Conservation (phyloP, 768 basidiomycete genomes). For the Lactarius psammicola region DNA sequence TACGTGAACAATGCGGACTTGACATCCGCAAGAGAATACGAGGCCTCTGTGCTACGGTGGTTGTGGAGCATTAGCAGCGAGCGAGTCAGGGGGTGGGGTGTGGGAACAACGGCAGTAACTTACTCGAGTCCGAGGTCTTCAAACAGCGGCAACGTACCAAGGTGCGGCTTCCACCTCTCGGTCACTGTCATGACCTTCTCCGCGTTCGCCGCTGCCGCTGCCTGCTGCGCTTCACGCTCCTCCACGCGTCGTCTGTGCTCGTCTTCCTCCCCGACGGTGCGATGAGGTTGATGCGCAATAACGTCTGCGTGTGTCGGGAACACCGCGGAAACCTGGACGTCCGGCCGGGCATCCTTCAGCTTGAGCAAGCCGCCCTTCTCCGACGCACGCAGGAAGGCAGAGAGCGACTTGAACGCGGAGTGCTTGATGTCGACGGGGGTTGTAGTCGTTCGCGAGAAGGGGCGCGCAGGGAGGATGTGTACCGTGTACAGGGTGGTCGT, state of each 20-base stretch:
- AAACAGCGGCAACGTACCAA: slow-evolving; percentile 56
- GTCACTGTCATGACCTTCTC: slow-evolving; percentile 52
- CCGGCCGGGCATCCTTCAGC: slow-evolving; percentile 56
- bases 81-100: too few species aligned
- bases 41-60: slow-evolving; percentile 44
- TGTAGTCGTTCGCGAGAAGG: slow-evolving; percentile 48
- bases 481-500: slow-evolving; percentile 74
- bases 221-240: slow-evolving; percentile 50
- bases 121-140: slow-evolving; percentile 62
- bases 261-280: slow-evolving; percentile 67
- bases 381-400: slow-evolving; percentile 71
- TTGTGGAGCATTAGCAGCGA: slow-evolving; percentile 8
- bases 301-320: slow-evolving; percentile 59
- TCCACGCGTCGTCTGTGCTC: slow-evolving; percentile 59
- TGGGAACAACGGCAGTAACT: slow-evolving; percentile 32
- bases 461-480: slow-evolving; percentile 74
- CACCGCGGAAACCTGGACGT: slow-evolving; percentile 42
- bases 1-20: slow-evolving; percentile 60
- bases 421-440: slow-evolving; percentile 68
- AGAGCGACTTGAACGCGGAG: slow-evolving; percentile 76
- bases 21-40: slow-evolving; percentile 60
- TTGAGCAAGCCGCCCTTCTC: slow-evolving; percentile 75
- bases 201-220: slow-evolving; percentile 49
- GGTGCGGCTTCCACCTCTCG: slow-evolving; percentile 77
- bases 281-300: slow-evolving; percentile 47